These are phyloP conservation scores for Pseudocercospora eumusae DNA, from an alignment of 2,329 filamentous ascomycete species.

Conservation along the genomic window DNA sequence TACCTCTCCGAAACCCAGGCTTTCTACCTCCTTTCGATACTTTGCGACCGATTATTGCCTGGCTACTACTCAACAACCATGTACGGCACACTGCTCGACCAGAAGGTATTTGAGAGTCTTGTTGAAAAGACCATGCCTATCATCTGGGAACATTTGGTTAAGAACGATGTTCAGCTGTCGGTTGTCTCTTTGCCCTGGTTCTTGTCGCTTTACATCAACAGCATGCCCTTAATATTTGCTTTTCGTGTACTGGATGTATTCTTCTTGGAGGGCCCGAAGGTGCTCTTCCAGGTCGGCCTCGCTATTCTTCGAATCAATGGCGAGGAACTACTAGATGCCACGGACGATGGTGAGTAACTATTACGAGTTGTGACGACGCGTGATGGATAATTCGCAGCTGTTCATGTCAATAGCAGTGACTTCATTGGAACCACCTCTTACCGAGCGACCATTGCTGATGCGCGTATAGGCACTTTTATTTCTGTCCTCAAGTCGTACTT, in stretches of 20 bases:
- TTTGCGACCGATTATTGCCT: conserved; percentile 90
- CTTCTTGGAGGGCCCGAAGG: conserved; percentile 96
- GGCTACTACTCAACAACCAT: conserved; percentile 99
- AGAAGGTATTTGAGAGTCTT: conserved; percentile 94
- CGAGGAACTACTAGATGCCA: conserved; percentile 88
- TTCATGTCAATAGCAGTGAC: neutral
- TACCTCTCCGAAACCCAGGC: conserved; percentile 97
- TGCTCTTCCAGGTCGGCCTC: conserved; percentile 92
- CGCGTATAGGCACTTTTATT: conserved; percentile 72
- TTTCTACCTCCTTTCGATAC: conserved; percentile 86
- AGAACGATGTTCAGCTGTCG: conserved; percentile 93
- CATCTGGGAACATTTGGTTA: conserved; percentile 96
- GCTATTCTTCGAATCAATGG: conserved; percentile 98
- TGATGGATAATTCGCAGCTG: neutral
- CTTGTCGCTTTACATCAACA: conserved; percentile 96
- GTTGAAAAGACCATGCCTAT: conserved; percentile 99
- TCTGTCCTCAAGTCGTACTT: conserved; percentile 96
- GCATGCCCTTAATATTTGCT: conserved; percentile 96
- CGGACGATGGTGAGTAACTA: conserved; percentile 68
- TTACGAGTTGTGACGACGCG: neutral
- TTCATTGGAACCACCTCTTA: neutral
- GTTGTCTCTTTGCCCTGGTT: conserved; percentile 98
- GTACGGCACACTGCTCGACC: conserved; percentile 96
- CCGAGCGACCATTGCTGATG: neutral
- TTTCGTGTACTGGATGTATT: conserved; percentile 97